Base-by-base conservation (phyloP, 495 filamentous ascomycete species). In the Lepidopterella palustris region DNA sequence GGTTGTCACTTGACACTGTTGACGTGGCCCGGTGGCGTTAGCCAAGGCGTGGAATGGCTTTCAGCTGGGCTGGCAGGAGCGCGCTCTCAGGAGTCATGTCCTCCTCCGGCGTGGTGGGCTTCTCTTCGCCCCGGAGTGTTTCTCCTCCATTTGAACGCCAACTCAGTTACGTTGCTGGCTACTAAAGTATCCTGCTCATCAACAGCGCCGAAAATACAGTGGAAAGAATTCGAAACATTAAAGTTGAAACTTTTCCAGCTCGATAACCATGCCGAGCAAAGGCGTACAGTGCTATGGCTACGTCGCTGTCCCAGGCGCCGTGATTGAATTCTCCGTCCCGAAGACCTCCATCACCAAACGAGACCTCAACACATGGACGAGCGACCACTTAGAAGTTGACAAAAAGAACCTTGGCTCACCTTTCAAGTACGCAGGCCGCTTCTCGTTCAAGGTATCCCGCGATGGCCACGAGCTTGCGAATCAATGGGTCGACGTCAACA, bases 231-330 rank as follows among this genome's bases (percentile, higher is more conserved):
- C n/a, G n/a, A n/a, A n/a, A n/a, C n/a, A n/a, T n/a, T n/a, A n/a
- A n/a, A n/a, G n/a, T n/a, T n/a, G n/a, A n/a, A n/a, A n/a, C 2
- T 42, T 42, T 20, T 39, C 20, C 13, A 42, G 39, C 1, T 20
- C 53, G 18, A 10, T 32, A 32, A 63, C 9, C 4, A 81, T 79
- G 78, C 78, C 77, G 0, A 78, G 75, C 68, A 81, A 81, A 70
- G 78, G 79, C 26, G 66, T 80, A 51, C 73, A 74, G 21, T 67
- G 64, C 15, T 78, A 72, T 66, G 70, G 76, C n/a, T 81, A 78
- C 71, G 76, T 79, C 52, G 69, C 72, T 10, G 75, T 76, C 6
- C 65, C 68, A 3, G 77, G 72, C 64, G 71, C 72, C 59, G 55
- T 65, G 21, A 74, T 81, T 50, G 73, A 78, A 59, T 71, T 78